A percentile compares a stretch with the other conserved stretches of the same genome.
phyloP scores from a whole-genome alignment of 768 basidiomycete species.

The Lactarius psammicola region DNA sequence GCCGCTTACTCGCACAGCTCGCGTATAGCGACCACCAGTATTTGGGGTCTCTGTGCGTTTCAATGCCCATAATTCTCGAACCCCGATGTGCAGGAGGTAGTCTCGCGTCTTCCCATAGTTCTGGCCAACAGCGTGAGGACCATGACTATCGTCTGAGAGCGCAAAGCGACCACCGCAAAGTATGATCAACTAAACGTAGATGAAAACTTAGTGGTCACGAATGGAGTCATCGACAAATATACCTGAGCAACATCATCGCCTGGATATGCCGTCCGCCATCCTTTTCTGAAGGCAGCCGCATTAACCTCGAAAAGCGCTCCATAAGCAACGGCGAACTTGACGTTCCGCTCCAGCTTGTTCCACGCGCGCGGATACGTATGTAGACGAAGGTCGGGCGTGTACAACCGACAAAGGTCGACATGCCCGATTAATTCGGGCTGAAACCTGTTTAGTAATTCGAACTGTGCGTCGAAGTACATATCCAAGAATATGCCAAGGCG shows the following conservation, averaged over 20 bases:
- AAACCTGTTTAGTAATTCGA: slow-evolving; percentile 62
- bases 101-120: slow-evolving; percentile 68
- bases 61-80: slow-evolving; percentile 68
- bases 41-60: slow-evolving; percentile 43
- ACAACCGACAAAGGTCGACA: slow-evolving; percentile 89
- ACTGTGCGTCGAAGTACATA: slow-evolving; percentile 86
- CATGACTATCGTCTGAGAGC: slow-evolving; percentile 96
- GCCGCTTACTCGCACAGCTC: slow-evolving; percentile 46
- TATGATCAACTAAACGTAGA: slow-evolving; percentile 59
- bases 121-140: slow-evolving; percentile 80
- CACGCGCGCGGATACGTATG: slow-evolving; percentile 57
- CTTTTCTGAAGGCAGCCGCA: slow-evolving; percentile 88
- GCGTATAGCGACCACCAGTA: slow-evolving; percentile 45
- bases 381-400: slow-evolving; percentile 61
- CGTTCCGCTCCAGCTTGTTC: slow-evolving; percentile 69
- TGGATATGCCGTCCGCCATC: slow-evolving; percentile 85
- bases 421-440: slow-evolving; percentile 91
- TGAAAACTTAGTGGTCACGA: slow-evolving; percentile 1
- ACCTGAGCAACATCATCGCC: slow-evolving; percentile 75
- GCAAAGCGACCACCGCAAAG: slow-evolving; percentile 68
- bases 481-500: slow-evolving; percentile 50
- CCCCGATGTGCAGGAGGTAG: slow-evolving; percentile 62
- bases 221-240: slow-evolving; percentile 33
- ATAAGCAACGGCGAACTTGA: slow-evolving; percentile 67
- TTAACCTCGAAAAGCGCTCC: slow-evolving; percentile 94